Percentiles rank a stretch among this genome's conserved stretches.
Evolutionary conservation across 2,329 filamentous ascomycete genomes (phyloP).

Genomic region (Chalaropsis ovoidea): DNA sequence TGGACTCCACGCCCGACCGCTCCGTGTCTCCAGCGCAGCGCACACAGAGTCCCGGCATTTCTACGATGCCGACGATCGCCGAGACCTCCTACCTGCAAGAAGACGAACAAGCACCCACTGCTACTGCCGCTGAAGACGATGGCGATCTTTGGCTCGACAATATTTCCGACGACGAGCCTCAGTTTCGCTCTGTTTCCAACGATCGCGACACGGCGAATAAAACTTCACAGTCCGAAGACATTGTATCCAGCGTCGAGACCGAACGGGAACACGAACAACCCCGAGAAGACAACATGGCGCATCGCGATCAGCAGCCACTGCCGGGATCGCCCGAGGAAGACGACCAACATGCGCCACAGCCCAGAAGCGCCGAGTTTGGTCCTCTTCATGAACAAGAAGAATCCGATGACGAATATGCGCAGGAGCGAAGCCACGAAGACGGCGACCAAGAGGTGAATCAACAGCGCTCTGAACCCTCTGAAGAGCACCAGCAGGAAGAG

Average conservation of each 20-base stretch:
- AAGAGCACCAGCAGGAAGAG: neutral
- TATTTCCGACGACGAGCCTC: constrained; percentile 33
- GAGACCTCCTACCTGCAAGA: constrained; percentile 15
- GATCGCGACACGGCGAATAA: neutral
- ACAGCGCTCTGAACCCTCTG: neutral
- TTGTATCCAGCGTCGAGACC: constrained; percentile 6
- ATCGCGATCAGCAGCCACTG: neutral
- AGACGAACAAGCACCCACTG: neutral
- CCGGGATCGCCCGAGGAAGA: neutral
- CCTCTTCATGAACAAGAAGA: neutral
- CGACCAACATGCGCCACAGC: neutral
- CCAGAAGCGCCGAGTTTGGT: neutral
- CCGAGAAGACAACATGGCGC: neutral
- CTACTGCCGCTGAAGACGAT: constrained; percentile 28
- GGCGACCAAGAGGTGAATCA: neutral
- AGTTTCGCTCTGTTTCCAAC: constrained; percentile 25
- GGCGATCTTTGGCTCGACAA: constrained; percentile 42
- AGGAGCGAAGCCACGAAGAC: neutral
- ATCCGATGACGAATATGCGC: neutral
- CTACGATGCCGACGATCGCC: constrained; percentile 9
- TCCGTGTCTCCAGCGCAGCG: constrained; percentile 11
- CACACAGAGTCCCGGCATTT: neutral
- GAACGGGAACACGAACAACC: neutral
- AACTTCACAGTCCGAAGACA: neutral
- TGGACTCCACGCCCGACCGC: constrained; percentile 18